Evolutionary conservation across 2,329 filamentous ascomycete genomes (phyloP), one percentile per base, ranked within the genome.

Genomic region (Geoglossum cookeanum): DNA sequence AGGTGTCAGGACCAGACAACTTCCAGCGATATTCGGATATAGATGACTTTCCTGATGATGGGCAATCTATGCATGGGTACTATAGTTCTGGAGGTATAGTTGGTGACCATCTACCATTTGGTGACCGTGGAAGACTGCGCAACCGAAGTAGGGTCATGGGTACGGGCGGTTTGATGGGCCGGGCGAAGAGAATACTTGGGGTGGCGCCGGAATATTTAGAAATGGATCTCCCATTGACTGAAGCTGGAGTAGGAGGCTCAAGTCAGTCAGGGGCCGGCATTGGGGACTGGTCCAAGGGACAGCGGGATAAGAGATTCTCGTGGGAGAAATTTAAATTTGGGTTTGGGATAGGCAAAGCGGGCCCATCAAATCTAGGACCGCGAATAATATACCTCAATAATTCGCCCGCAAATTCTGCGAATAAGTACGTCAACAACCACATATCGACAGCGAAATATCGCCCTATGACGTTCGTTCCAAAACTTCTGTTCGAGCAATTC

Each of bases 391-490:
- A 94, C 68, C 79, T 98, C 67, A 98, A 98, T 77, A 97, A 98
- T 67, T 85, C 90, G 3, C 88, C 91, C 1, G 90, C 90, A 56
- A 98, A 98, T 68, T 78, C 84, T 49, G 77, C 76, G 55, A 91
- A 90, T 74, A 94, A 91, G 70, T 97, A 92, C 69, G 79, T 90
- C 67, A 87, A 94, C 77, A 98, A 98, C 68, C 89, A 97, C 70
- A 85, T 98, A 61, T 97, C 91, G 47, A 98, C 92, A 4, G 85
- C 92, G 61, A 98, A 98, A 71, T 98, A 98, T 79, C 98, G 96
- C 69, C 65, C 88, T 66, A 77, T 87, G 57, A 95, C 89, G 22
- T 98, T 98, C 70, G 68, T 97, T 17, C 92, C 92, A 55, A 98
- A 98, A 71, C 98, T 98, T 71, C 76, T 98, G 58, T 89, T 91